Base-by-base conservation (phyloP, 352 stramenopile species). In the Phytophthora ohioensis region DNA sequence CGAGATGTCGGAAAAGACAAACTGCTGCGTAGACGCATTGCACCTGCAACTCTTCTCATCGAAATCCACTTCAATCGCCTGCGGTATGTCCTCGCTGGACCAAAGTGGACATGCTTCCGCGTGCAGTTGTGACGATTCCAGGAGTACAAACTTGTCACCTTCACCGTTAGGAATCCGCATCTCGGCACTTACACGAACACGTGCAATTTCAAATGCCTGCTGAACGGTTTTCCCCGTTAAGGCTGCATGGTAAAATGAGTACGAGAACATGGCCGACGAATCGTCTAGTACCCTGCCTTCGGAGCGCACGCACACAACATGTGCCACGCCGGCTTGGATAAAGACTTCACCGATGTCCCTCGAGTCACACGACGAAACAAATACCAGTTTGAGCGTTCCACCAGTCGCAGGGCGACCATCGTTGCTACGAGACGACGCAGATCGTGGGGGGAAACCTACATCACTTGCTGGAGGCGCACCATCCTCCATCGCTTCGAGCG, bases 331-430 rank as follows among this genome's bases (percentile, higher is more conserved):
- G 4, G 87, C 87, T 56, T 90, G 80, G 31, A 94, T 86, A 52
- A 94, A 94, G 6, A 94, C 85, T 60, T 88, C 82, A 35, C 87
- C 87, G n/a, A 94, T 84, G 52, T 91, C 85, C 30, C 67, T 78
- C 12, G 87, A 94, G 54, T 94, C 82, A 62, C 87, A 94, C 1
- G 85, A 93, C 31, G 87, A 94, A 39, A 94, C 87, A 63, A 94
- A 92, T 5, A 94, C 85, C 21, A 94, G 71, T 66, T 93, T 94
- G 38, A 94, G 73, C 5, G 81, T 89, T 10, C 78, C 72, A 27
- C 70, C 71, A 8, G 55, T 48, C 2, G 63, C 38, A 21, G 59
- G 54, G 13, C 80, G 73, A n/a, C 77, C 60, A 51, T 71, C 67
- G 31, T 54, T 57, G 32, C 65, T 78, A n/a, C 69, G 69, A 32